Evolutionary conservation across 2,329 filamentous ascomycete genomes (phyloP), one percentile per base, ranked within the genome.

Genomic region (Beauveria asiatica): DNA sequence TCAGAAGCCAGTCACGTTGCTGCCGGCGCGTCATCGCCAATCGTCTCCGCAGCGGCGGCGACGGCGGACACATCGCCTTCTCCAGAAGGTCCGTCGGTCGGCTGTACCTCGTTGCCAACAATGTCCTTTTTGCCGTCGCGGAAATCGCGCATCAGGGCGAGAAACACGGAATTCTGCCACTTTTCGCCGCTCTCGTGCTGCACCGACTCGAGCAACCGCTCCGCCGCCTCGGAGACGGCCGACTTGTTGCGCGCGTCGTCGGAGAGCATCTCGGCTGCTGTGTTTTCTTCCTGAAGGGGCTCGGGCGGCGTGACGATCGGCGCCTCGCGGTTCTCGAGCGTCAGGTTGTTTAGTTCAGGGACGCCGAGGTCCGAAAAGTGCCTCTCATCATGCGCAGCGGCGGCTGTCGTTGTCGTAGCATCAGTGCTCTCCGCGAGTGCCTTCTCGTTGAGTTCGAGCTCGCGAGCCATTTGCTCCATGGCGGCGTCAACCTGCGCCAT

Each of bases 151-250:
- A 78, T 78, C 4, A 78, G 69, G 0, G 73, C 72, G 8, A 78
- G 67, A 46, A 78, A 78, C n/a, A 71, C 67, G 0, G 76, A 78
- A 49, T 78, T 76, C 63, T 76, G 75, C 76, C 76, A 78, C 63
- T 78, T 78, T 9, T 78, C 76, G 46, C 75, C 75, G 49, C 70
- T 68, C 62, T 78, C 76, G 57, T 78, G 75, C 63, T 75, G 69
- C 25, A 78, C 76, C 2, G 73, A 73, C 51, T 77, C 73, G 41
- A 78, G 69, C 1, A 78, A 72, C 23, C 74, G 70, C 62, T 75
- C 71, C 7, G 76, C 76, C 0, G 75, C 75, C 60, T 76, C 74
- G 2, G 76, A 73, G 2, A 78, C 73, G 23, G 73, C 74, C 1
- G 73, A 74, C 45, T 71, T 72, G 56, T 63, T 59, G 52, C 68